A percentile compares a stretch with the other conserved stretches of the same genome.
phyloP scores from a whole-genome alignment of 148 eudicot species.

The Arbutus unedo region DNA sequence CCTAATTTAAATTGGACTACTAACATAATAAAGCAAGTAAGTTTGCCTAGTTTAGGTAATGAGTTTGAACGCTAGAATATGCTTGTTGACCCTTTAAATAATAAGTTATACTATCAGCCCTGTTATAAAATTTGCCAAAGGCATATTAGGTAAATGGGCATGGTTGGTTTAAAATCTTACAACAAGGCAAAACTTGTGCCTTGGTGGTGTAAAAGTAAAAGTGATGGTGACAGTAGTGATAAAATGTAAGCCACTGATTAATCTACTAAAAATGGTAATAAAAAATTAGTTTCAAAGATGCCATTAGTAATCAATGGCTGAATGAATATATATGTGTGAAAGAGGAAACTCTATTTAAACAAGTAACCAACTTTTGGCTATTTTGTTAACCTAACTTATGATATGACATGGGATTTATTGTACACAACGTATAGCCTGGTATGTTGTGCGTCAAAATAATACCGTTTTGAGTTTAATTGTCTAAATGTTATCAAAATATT shows the following conservation, averaged over 20 bases:
- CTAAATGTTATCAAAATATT: no score
- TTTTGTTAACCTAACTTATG: background rate
- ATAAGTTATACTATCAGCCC: no score
- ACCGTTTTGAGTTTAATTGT: no score
- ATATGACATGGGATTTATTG: no score
- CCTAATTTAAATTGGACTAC: no score
- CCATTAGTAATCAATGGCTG: background rate
- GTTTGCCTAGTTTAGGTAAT: background rate
- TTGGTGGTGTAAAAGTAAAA: background rate
- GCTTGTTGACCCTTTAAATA: background rate
- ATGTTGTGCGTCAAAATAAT: no score
- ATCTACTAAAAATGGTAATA: background rate
- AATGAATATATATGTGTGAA: background rate
- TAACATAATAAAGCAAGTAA: no score
- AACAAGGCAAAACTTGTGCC: background rate
- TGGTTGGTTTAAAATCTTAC: background rate
- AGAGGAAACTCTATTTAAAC: background rate
- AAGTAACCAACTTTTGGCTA: background rate
- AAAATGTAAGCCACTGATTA: background rate
- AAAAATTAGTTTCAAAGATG: background rate
- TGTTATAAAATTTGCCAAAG: no score
- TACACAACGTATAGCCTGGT: no score
- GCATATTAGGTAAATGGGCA: background rate
- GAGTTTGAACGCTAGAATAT: background rate
- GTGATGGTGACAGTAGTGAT: background rate